These are phyloP conservation scores for Aspergillus sp. DNA, from an alignment of 2,329 filamentous ascomycete species.

Conservation along the genomic window DNA sequence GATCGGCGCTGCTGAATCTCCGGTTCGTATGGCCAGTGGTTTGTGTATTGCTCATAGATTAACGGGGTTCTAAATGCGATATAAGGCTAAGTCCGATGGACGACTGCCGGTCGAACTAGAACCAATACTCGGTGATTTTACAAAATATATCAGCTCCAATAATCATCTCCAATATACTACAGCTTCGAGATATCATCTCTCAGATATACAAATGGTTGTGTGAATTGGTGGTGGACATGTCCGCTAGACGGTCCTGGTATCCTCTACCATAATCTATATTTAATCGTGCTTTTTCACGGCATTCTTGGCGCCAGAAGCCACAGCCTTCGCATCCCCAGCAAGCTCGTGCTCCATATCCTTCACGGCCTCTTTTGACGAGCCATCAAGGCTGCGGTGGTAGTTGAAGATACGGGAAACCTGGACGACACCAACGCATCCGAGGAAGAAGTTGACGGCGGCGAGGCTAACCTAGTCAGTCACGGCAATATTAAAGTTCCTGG, in stretches of 20 bases:
- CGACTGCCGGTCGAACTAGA: not conserved
- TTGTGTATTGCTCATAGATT: not conserved
- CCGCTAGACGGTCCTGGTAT: not conserved
- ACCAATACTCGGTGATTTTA: not conserved
- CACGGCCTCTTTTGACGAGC: conserved; percentile 36
- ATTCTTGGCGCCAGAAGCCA: conserved; percentile 29
- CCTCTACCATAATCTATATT: conserved; percentile 4
- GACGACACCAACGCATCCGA: conserved; percentile 79
- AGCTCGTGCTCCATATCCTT: conserved; percentile 40
- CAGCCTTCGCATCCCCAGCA: conserved; percentile 36
- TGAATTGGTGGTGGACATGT: not conserved
- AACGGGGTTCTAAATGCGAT: not conserved
- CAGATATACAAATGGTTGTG: not conserved
- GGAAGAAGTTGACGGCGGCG: conserved; percentile 97
- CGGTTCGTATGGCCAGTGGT: not conserved
- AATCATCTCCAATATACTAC: not conserved
- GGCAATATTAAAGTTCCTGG: not conserved
- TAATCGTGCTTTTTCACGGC: conserved; percentile 34
- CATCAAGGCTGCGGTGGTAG: conserved; percentile 60
- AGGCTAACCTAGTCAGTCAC: conserved; percentile 54
- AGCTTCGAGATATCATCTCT: not conserved
- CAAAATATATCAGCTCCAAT: too few relatives aligned
- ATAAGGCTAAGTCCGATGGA: too few relatives aligned
- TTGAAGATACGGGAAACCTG: conserved; percentile 76
- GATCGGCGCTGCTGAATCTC: conserved; percentile 6